Conservation (phyloP, 306 rosid genomes). For the Ceratonia siliqua region DNA sequence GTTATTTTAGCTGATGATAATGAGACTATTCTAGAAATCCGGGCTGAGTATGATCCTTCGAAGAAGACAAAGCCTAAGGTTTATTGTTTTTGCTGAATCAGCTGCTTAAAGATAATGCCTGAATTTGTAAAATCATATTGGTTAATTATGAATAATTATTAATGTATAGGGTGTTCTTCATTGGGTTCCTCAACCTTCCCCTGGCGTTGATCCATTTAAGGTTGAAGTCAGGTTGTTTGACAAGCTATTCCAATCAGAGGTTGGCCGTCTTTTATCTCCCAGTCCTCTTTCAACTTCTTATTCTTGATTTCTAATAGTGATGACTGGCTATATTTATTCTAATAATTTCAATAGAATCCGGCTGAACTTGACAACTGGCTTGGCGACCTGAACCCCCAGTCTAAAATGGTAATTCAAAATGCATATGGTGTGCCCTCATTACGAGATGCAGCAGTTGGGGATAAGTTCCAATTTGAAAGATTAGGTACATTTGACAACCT, state of each 20-base stretch:
- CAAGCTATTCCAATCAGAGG: constrained; percentile 87
- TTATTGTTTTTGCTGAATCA: constrained; percentile 17
- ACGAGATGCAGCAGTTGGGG: constrained; percentile 61
- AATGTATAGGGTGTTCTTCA: constrained; percentile 83
- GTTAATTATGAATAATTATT: constrained; percentile 18
- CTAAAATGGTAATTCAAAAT: constrained; percentile 60
- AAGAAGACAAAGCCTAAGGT: constrained; percentile 99
- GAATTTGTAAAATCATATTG: constrained; percentile 20
- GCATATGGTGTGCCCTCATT: constrained; percentile 71
- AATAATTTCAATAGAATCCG: constrained; percentile 65
- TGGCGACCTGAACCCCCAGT: constrained; percentile 71
- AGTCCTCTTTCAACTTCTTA: background rate
- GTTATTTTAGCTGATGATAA: constrained; percentile 82
- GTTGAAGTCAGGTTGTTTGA: constrained; percentile 90
- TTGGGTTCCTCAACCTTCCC: constrained; percentile 87
- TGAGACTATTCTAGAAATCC: constrained; percentile 81
- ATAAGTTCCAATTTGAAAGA: constrained; percentile 91
- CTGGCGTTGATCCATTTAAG: constrained; percentile 80
- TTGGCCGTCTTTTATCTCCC: constrained; percentile 34
- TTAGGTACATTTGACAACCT: constrained; percentile 59
- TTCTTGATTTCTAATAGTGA: constrained; percentile 13
- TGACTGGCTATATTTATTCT: constrained; percentile 16
- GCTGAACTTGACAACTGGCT: constrained; percentile 97
- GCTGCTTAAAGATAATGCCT: constrained; percentile 19
- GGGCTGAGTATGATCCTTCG: constrained; percentile 83